These are phyloP conservation scores for Leccinum olivaceopallidum DNA, from an alignment of 768 basidiomycete genomes.

Conservation along the genomic window DNA sequence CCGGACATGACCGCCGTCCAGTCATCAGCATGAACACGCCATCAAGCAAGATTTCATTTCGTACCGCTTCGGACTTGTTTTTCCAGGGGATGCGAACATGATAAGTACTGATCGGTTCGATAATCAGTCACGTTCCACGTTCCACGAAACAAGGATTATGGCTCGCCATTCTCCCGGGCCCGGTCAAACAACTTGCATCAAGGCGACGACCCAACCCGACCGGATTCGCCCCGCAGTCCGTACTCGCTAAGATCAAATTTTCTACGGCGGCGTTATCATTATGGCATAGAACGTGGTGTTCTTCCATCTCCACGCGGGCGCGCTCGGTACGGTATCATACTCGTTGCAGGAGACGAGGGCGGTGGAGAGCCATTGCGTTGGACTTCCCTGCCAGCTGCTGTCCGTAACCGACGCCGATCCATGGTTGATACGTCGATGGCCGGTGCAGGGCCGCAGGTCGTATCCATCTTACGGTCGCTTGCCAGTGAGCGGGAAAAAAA, in stretches of 20 bases:
- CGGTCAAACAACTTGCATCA: background rate
- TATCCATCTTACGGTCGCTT: background rate
- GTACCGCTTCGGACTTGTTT: constrained; percentile 2
- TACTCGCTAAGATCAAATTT: background rate
- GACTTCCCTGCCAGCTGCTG: background rate
- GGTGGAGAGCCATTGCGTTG: background rate
- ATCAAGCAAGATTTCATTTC: constrained; percentile 12
- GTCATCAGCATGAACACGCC: constrained; percentile 1
- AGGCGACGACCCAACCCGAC: background rate
- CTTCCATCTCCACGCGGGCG: background rate
- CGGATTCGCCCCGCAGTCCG: background rate
- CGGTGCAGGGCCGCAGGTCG: background rate
- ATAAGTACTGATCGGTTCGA: constrained; percentile 16
- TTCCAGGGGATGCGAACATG: constrained; percentile 14
- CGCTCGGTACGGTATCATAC: background rate
- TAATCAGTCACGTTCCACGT: background rate
- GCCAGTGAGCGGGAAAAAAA: background rate
- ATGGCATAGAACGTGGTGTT: background rate
- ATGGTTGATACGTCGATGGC: background rate
- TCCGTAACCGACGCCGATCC: background rate
- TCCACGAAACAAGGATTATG: constrained; percentile 2
- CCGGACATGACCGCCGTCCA: constrained; percentile 5
- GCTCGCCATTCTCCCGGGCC: background rate
- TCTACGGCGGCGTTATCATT: background rate
- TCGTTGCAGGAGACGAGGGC: background rate